Base-by-base conservation (phyloP, 768 basidiomycete genomes). In the Boletus rubescentipes region DNA sequence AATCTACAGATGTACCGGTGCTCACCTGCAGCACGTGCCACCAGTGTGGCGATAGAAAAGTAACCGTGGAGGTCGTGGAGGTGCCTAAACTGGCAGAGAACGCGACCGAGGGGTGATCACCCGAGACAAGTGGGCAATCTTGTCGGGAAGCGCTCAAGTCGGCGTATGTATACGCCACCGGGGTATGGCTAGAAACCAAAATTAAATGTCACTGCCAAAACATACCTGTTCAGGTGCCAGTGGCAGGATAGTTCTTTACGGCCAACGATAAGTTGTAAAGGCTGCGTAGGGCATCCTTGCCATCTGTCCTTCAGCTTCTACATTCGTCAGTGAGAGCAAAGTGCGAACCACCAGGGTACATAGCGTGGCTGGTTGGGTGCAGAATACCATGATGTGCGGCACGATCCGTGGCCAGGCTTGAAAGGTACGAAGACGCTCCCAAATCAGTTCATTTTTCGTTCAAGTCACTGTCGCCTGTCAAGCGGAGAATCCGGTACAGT, bases 371-470 rank as follows among this genome's bases (percentile, higher is more conserved):
- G 26, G 37, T 8, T 8, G 42, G 34, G 36, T 30, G 38, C 42
- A 54, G 40, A 35, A 4, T 38, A 23, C 44, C 26, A 26, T 26
- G 26, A 50, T 43, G 51, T 53, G 66, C 54, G 56, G 57, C 64
- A 64, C 51, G 37, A 46, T 63, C 62, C 55, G 61, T 41, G 51
- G 26, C 42, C 51, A 52, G 54, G 34, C 32, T 37, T 16, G 54
- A 55, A 53, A 60, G 58, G 52, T 62, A 53, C 55, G 45, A 54
- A 52, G 49, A 50, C 64, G 49, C 51, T 51, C 68, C 66, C 58
- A 65, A 67, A 72, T 59, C 70, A 56, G 60, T 60, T 59, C 55
- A 47, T 29, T 41, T 44, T 53, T 34, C 42, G 54, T 47, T 39
- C 26, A 26, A 26, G 46, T 56, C 62, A 59, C 54, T 32, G 51